These are phyloP conservation scores for Xylariaceae sp. DNA, from an alignment of 2,329 filamentous ascomycete species.

Conservation along the genomic window DNA sequence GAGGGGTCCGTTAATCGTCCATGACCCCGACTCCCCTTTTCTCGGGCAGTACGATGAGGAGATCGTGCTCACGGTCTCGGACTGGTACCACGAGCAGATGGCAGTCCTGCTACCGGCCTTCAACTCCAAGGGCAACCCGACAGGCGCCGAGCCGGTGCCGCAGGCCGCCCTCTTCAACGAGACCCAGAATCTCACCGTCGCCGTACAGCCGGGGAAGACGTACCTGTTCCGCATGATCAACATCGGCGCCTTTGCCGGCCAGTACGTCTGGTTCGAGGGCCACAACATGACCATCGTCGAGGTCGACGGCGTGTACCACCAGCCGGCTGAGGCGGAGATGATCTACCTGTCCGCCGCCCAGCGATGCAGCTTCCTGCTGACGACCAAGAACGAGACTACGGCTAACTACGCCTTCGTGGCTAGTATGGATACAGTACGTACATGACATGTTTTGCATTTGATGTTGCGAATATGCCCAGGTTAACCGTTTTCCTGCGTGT, in stretches of 20 bases:
- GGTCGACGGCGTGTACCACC: slow-evolving; percentile 65
- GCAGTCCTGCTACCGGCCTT: slow-evolving; percentile 41
- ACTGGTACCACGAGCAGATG: slow-evolving; percentile 65
- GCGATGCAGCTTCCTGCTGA: slow-evolving; percentile 57
- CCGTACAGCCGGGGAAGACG: slow-evolving; percentile 61
- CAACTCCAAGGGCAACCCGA: slow-evolving; percentile 50
- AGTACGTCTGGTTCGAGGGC: slow-evolving; percentile 62
- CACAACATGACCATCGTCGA: slow-evolving; percentile 66
- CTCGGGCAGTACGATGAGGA: slow-evolving; percentile 55
- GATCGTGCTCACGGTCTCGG: slow-evolving; percentile 58
- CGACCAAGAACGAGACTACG: slow-evolving; percentile 54
- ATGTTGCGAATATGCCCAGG: too few relatives aligned
- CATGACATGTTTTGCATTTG: too few relatives aligned
- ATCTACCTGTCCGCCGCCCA: slow-evolving; percentile 66
- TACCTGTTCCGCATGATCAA: slow-evolving; percentile 71
- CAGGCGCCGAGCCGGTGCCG: slow-evolving; percentile 60
- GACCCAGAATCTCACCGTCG: slow-evolving; percentile 52
- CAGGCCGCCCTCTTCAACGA: slow-evolving; percentile 68
- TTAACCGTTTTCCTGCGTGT: too few relatives aligned
- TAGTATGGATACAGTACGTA: slow-evolving; percentile 61
- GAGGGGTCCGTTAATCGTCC: slow-evolving; percentile 57
- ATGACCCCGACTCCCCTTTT: slow-evolving; percentile 58
- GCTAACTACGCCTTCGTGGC: slow-evolving; percentile 63
- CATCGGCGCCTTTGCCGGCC: slow-evolving; percentile 64
- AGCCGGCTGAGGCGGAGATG: slow-evolving; percentile 53